Base-by-base conservation (phyloP, 805 yeast species). In the Kluyveromyces starmeri region DNA sequence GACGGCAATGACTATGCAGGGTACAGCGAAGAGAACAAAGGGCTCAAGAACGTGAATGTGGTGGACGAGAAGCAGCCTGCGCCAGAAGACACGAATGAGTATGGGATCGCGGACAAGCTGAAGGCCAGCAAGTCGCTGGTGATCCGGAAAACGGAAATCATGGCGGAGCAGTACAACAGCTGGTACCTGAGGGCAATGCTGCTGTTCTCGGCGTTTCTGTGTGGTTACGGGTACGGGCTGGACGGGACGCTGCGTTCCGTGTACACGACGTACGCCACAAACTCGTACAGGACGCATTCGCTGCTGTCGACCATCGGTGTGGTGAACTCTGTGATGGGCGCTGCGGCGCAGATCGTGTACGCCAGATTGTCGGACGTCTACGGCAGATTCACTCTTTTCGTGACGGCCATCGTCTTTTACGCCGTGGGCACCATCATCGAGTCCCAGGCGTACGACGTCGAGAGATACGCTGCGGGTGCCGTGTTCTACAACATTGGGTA, bases 301-400 rank as follows among this genome's bases (percentile, higher is more conserved):
- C 59, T 74, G 37, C 53, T 69, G 28, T 66, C 84, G 5, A 72
- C 84, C 3, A 68, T 79, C 38, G 65, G 70, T 40, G 78, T 75
- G 19, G 66, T 78, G 40, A 65, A 67, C 36, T 60, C 71, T 20
- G 81, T 78, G 25, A 67, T 75, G 33, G 80, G 73, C 30, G 82
- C 83, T 17, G 83, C 79, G 12, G 67, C 80, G 4, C 81, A 75
- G 48, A 75, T 80, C 3, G 64, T 72, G 4, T 74, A 66, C 41
- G 84, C 85, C 8, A 62, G 82, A 43, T 56, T 78, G 23, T 68
- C 81, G 7, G 83, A 78, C 51, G 62, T 68, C n/a, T 76, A 75
- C 48, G 86, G 86, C 11, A 71, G 86, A 50, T 44, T 73, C 20
- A 73, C 70, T 46, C 55, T 76, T 34, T 47, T 73, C 14, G 27